Percentiles rank a stretch among this genome's conserved stretches.
These are phyloP conservation scores for Cudoniella acicularis DNA, from an alignment of 495 filamentous ascomycete species.

Conservation along the genomic window DNA sequence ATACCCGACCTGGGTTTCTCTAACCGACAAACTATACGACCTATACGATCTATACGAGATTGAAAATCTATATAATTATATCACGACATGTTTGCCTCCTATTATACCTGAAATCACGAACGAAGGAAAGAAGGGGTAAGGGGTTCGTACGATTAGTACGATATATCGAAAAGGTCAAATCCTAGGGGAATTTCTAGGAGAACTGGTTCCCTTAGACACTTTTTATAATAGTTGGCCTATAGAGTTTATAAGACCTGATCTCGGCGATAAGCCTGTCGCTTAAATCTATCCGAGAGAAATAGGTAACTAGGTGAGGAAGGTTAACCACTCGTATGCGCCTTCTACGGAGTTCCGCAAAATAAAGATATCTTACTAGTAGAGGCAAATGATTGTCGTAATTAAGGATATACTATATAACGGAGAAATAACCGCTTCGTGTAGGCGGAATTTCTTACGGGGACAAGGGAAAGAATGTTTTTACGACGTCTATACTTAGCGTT, in stretches of 20 bases:
- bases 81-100: neutral
- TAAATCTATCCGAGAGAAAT: neutral
- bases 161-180: neutral
- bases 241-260: constrained; percentile 1
- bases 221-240: neutral
- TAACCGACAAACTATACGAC: neutral
- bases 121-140: neutral
- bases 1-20: neutral
- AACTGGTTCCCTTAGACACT: neutral
- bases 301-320: neutral
- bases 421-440: neutral
- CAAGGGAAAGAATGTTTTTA: constrained; percentile 1
- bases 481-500: neutral
- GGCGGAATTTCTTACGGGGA: neutral
- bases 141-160: neutral
- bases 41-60: neutral
- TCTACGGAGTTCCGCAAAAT: neutral
- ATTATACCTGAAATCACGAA: neutral
- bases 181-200: neutral
- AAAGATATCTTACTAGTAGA: neutral
- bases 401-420: neutral
- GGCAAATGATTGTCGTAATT: neutral
- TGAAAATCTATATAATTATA: neutral
- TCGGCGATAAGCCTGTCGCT: neutral
- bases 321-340: neutral